Evolutionary conservation across 768 basidiomycete species (phyloP), one percentile per base, ranked within the genome.

Genomic region (Mycena epipterygia): DNA sequence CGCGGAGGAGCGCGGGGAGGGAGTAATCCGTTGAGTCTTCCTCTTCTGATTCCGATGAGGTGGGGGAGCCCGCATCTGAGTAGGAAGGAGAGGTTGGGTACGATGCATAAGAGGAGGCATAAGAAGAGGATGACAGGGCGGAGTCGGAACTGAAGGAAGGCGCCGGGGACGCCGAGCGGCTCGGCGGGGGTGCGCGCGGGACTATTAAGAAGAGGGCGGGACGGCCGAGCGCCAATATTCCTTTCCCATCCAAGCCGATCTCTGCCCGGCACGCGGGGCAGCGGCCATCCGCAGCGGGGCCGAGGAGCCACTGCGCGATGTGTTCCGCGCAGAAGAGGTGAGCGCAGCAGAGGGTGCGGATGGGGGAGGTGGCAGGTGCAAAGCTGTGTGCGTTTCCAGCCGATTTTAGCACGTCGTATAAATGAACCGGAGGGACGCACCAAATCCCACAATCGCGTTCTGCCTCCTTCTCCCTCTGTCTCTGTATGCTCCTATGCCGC

Each of bases 321-420:
- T 68, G 67, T 44, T 68, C 67, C 21, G 59, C 60, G 44, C 67
- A 68, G 60, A 68, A 48, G 30, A 68, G 21, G 41, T 62, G 59
- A 21, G 14, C 33, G 60, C 67, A 68, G 53, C 60, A 68, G 1
- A 13, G 52, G 5, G 67, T 68, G 48, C 67, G 67, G 27, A 68
- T 51, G 4, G 67, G 67, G 23, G 44, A 46, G 23, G 21, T 23
- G 44, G 66, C 66, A 27, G n/a, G 65, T 35, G 61, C 67, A 59
- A 68, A 68, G 59, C 67, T 68, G 53, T 19, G 51, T 17, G 13
- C 29, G 21, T n/a, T n/a, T n/a, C n/a, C n/a, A n/a, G n/a, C n/a
- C n/a, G n/a, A 30, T 17, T n/a, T 55, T 12, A 23, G 53, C 6
- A 33, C 2, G 49, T 16, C 3, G 29, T 13, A 27, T 7, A 11